Evolutionary conservation across 805 yeast species (phyloP).

Genomic region (Hanseniaspora jakobsenii): DNA sequence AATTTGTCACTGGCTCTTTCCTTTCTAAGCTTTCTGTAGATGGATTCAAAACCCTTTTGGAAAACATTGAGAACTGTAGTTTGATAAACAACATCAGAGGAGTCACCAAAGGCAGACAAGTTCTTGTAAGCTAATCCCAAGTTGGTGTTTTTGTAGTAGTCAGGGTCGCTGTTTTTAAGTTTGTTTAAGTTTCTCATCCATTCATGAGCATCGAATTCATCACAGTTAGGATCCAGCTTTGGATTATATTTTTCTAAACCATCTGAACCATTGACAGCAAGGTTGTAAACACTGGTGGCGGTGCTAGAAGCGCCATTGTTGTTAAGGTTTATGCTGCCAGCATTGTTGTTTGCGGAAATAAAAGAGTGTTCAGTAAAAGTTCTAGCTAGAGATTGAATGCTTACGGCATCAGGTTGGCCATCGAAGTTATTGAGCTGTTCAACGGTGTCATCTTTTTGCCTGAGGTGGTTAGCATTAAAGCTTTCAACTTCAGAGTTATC

Average conservation of each 20-base stretch:
- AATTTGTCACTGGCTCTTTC: slow-evolving; percentile 26
- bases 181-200: slow-evolving; percentile 55
- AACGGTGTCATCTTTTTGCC: too few species aligned
- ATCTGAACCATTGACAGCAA: slow-evolving; percentile 12
- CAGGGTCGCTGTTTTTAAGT: slow-evolving; percentile 44
- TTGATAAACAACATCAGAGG: slow-evolving; percentile 54
- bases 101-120: slow-evolving; percentile 50
- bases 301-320: too few species aligned
- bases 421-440: too few species aligned
- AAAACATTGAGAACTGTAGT: slow-evolving; percentile 41
- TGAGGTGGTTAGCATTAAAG: not conserved
- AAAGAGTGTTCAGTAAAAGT: slow-evolving; percentile 8
- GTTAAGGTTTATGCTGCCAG: too few species aligned
- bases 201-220: slow-evolving; percentile 41
- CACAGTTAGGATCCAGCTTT: slow-evolving; percentile 46
- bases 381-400: slow-evolving; percentile 13
- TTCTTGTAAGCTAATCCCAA: slow-evolving; percentile 49
- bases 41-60: slow-evolving; percentile 19
- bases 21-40: slow-evolving; percentile 18
- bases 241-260: slow-evolving; percentile 27
- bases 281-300: not conserved
- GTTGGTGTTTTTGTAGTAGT: slow-evolving; percentile 44
- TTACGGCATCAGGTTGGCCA: not conserved
- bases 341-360: not conserved
- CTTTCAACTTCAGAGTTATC: not conserved